Base-by-base conservation (phyloP, 2,329 filamentous ascomycete species). In the Alternaria arborescens region DNA sequence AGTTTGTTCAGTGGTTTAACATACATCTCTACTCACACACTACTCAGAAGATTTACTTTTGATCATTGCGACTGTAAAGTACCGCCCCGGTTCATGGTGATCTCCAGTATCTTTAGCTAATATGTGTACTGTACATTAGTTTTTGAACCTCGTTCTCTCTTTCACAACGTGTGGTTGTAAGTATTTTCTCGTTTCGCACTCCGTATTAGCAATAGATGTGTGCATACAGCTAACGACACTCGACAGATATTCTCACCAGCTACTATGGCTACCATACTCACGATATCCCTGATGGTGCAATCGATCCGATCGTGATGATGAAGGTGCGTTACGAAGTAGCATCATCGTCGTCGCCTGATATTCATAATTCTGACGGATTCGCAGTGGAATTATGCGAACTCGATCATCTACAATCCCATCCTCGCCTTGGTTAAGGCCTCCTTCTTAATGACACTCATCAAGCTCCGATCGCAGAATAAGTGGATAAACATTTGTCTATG, bases 391-490 rank as follows among this genome's bases (percentile, higher is more conserved):
- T 70, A 66, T 22, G 61, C 58, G 18, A 67, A 64, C 38, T 56
- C 59, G 5, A 41, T 66, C 26, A 61, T 68, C 18, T 71, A 68
- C 52, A 71, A 69, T 24, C 67, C 67, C 4, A 68, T 69, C 20
- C 58, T 71, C 11, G 63, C 60, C 7, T 59, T 71, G 7, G 56
- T 71, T 52, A 69, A 68, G 42, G 54, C 40, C 3, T 69, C 66
- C 3, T 69, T 71, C 52, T 24, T 71, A 14, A 58, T 61, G 47
- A 71, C 65, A 1, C 53, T 71, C 26, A 62, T 66, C 38, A 69
- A 71, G 40, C 60, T 69, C 5, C 62, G 57, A 26, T 67, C 67
- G 3, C 59, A 64, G 2, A 69, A 66, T 26, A 58, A 12, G 18
- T 61, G 55, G 52, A 71, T 69, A 22, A 66, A 61, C 22, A 12